Evolutionary conservation across 2,329 filamentous ascomycete species (phyloP), one percentile per base, ranked within the genome.

Genomic region (Alternaria ventricosa): DNA sequence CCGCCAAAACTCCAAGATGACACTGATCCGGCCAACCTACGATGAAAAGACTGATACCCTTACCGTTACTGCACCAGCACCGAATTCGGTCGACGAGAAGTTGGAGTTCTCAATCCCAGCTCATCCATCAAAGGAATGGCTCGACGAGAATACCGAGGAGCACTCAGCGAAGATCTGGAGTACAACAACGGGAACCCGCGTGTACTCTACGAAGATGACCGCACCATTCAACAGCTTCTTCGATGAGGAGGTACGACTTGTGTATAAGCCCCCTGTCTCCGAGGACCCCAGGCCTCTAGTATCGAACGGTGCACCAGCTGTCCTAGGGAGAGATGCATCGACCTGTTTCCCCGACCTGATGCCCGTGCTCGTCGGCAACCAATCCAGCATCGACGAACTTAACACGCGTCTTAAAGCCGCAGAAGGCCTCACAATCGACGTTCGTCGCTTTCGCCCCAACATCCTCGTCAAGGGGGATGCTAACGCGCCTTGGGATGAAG

Each of bases 271-370:
- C 0, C 87, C 88, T 0, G 12, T 68, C 3, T 75, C 70, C 7
- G 65, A 69, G 4, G 84, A 83, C 1, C 84, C 85, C 3, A 84
- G 89, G 9, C 78, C 86, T 1, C 79, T 88, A 8, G 75, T 80
- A 23, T 87, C 87, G 0, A 89, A 89, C 70, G 88, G 86, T n/a
- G 80, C 81, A 5, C 83, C 84, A 3, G 73, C 83, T 2, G 66
- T 84, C 3, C 82, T 90, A 9, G 88, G 88, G n/a, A 83, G 83
- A 59, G 81, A 78, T 1, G 85, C 86, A 66, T 80, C 78, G 4
- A 87, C 83, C 12, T 87, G 84, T 54, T 90, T 90, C 73, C 86
- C 88, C 0, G 88, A 90, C 70, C 82, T 88, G 51, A 84, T 87
- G 78, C 85, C 85, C 4, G 71, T 89, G 7, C 81, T 87, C 54